Percentiles rank a stretch among this genome's conserved stretches.
Evolutionary conservation across 129 eudicot genomes (phyloP).

Genomic region (Artemisia annua): DNA sequence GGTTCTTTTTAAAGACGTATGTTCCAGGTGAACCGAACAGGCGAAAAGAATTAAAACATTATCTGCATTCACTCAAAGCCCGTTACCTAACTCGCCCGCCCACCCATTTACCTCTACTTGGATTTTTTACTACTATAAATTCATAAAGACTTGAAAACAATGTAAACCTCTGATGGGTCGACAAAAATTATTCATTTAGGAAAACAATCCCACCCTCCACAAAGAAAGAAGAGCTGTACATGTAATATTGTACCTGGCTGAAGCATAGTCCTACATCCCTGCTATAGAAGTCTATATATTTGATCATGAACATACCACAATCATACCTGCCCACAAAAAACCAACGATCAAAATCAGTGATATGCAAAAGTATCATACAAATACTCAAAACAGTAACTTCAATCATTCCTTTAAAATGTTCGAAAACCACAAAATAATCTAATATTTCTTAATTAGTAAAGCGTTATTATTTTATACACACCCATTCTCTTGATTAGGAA

Average conservation of each 20-base stretch:
- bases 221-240: neutral
- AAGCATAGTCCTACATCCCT: conserved; percentile 81
- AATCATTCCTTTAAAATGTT: neutral
- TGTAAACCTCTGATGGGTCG: neutral
- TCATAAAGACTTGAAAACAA: neutral
- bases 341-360: no score
- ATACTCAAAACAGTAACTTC: neutral
- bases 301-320: conserved; percentile 96
- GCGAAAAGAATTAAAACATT: no score
- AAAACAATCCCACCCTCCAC: no score
- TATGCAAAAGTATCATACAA: no score
- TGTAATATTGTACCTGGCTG: conserved; percentile 56
- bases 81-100: no score
- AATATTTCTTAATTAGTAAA: neutral
- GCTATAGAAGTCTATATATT: conserved; percentile 90
- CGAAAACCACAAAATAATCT: neutral
- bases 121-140: neutral
- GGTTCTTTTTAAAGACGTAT: no score
- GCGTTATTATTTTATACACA: conserved; percentile 23
- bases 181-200: neutral
- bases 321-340: conserved; percentile 57
- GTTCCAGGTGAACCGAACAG: no score
- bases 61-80: no score
- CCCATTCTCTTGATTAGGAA: conserved; percentile 87
- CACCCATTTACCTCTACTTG: no score